Evolutionary conservation across 225 moss, liverwort and hornwort genomes (phyloP).

Genomic region (Lunularia cruciata): DNA sequence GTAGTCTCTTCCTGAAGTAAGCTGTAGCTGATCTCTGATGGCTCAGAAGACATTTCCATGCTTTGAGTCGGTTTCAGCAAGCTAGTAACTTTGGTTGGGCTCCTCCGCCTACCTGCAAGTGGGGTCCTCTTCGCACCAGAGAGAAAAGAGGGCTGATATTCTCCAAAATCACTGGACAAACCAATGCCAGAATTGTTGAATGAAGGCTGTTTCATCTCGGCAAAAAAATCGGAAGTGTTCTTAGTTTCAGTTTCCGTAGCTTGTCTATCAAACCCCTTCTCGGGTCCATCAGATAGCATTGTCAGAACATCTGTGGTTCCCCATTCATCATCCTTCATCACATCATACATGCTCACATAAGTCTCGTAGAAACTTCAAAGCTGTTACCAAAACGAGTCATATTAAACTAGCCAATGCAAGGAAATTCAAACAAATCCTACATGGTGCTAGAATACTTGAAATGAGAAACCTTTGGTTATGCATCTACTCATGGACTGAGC

Average conservation of each 20-base stretch:
- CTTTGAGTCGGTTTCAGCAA: background rate
- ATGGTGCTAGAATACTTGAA: too few species aligned
- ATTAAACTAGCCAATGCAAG: too few species aligned
- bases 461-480: too few species aligned
- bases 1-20: constrained; percentile 26
- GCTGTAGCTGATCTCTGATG: constrained; percentile 27
- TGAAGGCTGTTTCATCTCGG: constrained; percentile 7
- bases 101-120: constrained; percentile 41
- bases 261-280: constrained; percentile 8
- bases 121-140: constrained; percentile 36
- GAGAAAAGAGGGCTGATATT: constrained; percentile 46
- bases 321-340: constrained; percentile 56
- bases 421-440: too few species aligned
- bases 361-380: background rate
- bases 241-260: constrained; percentile 4
- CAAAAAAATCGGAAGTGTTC: background rate
- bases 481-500: too few species aligned
- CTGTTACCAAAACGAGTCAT: too few species aligned
- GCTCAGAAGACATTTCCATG: background rate
- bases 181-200: constrained; percentile 14
- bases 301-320: constrained; percentile 34
- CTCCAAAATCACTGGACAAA: constrained; percentile 33
- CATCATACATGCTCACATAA: constrained; percentile 23
- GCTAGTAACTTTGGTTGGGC: constrained; percentile 18
- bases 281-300: constrained; percentile 38